Evolutionary conservation across 306 rosid genomes (phyloP).

Genomic region (Cucurbita argyrosperma): DNA sequence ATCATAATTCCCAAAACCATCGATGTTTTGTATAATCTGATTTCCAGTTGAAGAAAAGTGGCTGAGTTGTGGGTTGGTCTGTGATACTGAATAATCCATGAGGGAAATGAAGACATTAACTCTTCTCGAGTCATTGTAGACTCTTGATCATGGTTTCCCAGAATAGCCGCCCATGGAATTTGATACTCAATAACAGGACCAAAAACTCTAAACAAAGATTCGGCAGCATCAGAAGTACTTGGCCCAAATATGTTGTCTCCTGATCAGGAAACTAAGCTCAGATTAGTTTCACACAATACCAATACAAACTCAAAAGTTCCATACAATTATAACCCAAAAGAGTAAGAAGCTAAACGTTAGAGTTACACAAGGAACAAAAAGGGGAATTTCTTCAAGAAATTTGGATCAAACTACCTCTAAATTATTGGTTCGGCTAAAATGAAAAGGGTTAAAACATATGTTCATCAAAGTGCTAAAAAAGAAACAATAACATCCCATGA

Average conservation of each 20-base stretch:
- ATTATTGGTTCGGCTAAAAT: not conserved
- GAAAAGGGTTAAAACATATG: not conserved
- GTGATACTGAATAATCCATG: slow-evolving; percentile 78
- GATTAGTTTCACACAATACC: slow-evolving; percentile 5
- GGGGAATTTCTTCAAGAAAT: not conserved
- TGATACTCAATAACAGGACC: slow-evolving; percentile 71
- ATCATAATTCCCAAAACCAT: slow-evolving; percentile 81
- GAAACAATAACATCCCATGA: no score
- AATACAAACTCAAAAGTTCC: not conserved
- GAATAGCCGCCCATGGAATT: slow-evolving; percentile 86
- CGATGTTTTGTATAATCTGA: slow-evolving; percentile 20
- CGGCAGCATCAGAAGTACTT: slow-evolving; percentile 71
- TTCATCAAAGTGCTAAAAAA: not conserved
- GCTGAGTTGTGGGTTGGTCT: slow-evolving; percentile 34
- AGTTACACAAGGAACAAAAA: not conserved
- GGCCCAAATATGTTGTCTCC: slow-evolving; percentile 88
- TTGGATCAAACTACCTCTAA: not conserved
- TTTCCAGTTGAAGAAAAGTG: slow-evolving; percentile 16
- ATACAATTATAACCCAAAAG: not conserved
- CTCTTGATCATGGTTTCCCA: slow-evolving; percentile 96
- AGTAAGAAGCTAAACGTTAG: slow-evolving; percentile 1
- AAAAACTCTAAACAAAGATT: slow-evolving; percentile 63
- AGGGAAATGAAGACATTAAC: slow-evolving; percentile 71
- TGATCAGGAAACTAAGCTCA: slow-evolving; percentile 19
- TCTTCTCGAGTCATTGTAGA: slow-evolving; percentile 75